Base-by-base conservation (phyloP, 2,329 filamentous ascomycete genomes). In the Diaporthe citrichinensis region DNA sequence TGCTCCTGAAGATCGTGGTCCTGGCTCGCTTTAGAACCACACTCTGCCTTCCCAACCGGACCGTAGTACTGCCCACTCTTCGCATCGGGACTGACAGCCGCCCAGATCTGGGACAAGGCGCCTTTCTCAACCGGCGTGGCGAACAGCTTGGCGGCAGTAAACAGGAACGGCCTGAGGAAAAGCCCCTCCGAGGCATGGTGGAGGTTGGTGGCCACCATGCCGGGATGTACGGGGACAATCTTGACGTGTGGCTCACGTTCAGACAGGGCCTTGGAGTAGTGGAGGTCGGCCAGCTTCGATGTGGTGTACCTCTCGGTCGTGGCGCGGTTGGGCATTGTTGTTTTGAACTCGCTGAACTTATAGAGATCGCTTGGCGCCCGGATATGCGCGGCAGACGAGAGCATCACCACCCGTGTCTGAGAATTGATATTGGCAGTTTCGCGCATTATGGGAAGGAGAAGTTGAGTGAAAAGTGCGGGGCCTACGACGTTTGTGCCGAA, bases 391-490 rank as follows among this genome's bases (percentile, higher is more conserved):
- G 58, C 58, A 9, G 58, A 62, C 23, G 58, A 62, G 23, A 62
- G 36, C 58, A 62, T 44, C 36, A 62, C 58, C n/a, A 62, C 20
- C n/a, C 58, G 34, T 12, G 58, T 15, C 23, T 61, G 23, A 6
- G 4, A 36, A 1, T 44, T 62, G 36, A 62, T 23, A 1, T 51
- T 20, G 34, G 14, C 58, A 20, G 81, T 82, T 9, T 78, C 72
- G 15, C 76, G 73, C 8, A 83, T 76, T 4, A 79, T 62, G 1
- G 81, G 81, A 5, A 80, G 74, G 23, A 87, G 78, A 1, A 85
- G 80, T 55, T 84, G 82, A 46, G 82, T 82, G 3, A 89, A 82
- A 0, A 87, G 80, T 1, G 86, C 85, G 69, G 88, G 87, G 23
- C 86, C 86, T 23, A 88, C 76, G 78, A 88, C 85, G 76, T 59